Evolutionary conservation across 2,329 filamentous ascomycete genomes (phyloP), one percentile per base, ranked within the genome.

Genomic region (Fusarium guadeloupense): DNA sequence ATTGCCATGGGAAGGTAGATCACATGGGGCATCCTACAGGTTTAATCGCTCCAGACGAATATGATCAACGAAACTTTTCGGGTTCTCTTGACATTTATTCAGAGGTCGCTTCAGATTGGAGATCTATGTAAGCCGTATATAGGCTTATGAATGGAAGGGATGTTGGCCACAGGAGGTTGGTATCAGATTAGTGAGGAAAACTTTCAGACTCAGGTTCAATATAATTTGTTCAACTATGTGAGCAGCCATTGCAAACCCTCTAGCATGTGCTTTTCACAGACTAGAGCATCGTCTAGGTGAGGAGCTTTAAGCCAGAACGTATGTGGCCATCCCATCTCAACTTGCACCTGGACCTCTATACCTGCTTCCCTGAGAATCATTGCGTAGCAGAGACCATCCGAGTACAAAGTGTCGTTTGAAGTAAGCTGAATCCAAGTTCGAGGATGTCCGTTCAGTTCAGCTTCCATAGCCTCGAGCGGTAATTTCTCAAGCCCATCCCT

Each of bases 281-380:
- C 65, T 14, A 77, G 62, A 6, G 80, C 77, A 62, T 74, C 70
- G 12, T 75, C 66, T 64, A 82, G 63, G 51, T 76, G 69, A 28
- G 78, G 80, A 17, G 76, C 66, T 76, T 69, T 78, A 53, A 83
- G 66, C 81, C 82, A 83, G 64, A 82, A 83, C 8, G 81, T 84
- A 71, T 84, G 81, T 16, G 81, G 80, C 75, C 77, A 83, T 9
- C 81, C 81, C 48, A 66, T 56, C 23, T 81, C 73, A 3, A 82
- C 73, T 60, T 79, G 75, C 7, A 80, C 65, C 51, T 67, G 73
- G 0, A 82, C 77, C 12, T 77, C 73, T 1, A 77, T 73, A 10
- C 77, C 78, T 5, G 72, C 75, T 12, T 73, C 68, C 34, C 68
- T 71, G 54, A 84, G 66, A 4, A 74, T 67, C 66, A 77, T 77